These are phyloP conservation scores for Colletotrichum eleusines DNA, from an alignment of 2,329 filamentous ascomycete species.

Conservation along the genomic window DNA sequence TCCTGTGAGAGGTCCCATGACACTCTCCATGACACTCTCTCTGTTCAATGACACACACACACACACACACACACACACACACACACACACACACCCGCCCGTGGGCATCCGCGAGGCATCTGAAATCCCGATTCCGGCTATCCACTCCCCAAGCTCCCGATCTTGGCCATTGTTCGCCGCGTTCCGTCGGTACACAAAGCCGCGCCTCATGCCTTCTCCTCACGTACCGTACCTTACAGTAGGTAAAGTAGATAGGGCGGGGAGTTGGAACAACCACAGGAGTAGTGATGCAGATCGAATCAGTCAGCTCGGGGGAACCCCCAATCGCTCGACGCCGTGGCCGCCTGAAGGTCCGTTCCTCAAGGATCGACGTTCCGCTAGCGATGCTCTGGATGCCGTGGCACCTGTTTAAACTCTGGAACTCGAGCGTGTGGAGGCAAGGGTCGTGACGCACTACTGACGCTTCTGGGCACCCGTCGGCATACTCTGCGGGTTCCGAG, in stretches of 20 bases:
- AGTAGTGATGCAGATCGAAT: constrained; percentile 22
- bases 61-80: too few species aligned
- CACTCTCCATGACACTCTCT: neutral
- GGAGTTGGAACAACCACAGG: too few species aligned
- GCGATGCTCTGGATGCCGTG: neutral
- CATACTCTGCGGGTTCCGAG: neutral
- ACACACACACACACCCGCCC: too few species aligned
- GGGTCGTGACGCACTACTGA: neutral
- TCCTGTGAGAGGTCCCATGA: neutral
- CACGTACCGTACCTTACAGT: constrained; percentile 23
- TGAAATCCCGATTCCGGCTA: neutral
- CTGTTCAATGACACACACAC: too few species aligned
- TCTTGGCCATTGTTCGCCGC: neutral
- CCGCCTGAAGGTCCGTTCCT: constrained; percentile 22
- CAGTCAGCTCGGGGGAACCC: too few species aligned
- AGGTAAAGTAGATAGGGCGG: neutral
- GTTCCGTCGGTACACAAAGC: neutral
- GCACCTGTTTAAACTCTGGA: neutral
- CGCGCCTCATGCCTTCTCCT: neutral
- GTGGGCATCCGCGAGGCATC: neutral
- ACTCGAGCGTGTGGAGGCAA: neutral
- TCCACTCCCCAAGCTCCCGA: neutral
- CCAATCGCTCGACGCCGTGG: constrained; percentile 15
- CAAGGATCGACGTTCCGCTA: constrained; percentile 8
- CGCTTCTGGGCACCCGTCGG: neutral